Conservation (phyloP, 805 yeast genomes). For the Metschnikowia shivogae region DNA sequence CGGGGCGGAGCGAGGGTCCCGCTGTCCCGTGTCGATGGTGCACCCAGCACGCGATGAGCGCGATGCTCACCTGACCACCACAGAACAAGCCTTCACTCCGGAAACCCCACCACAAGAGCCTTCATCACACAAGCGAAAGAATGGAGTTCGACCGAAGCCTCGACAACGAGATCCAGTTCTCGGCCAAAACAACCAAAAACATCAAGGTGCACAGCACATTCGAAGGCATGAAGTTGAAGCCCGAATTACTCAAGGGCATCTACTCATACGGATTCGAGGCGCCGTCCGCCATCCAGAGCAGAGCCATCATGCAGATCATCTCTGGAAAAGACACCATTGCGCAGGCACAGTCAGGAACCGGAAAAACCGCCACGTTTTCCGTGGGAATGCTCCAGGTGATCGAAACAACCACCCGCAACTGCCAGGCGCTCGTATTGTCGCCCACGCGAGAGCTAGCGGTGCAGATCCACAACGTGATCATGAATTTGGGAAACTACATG, state of each 20-base stretch:
- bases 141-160: conserved; percentile 54
- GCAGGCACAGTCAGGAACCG: conserved; percentile 99
- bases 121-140: too few relatives aligned
- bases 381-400: conserved; percentile 88
- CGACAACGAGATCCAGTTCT: conserved; percentile 55
- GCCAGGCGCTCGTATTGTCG: conserved; percentile 87
- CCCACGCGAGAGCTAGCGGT: conserved; percentile 96
- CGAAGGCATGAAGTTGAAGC: conserved; percentile 40
- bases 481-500: conserved; percentile 83
- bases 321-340: conserved; percentile 95
- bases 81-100: too few relatives aligned
- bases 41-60: background rate
- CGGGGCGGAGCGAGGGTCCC: too few relatives aligned
- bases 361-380: conserved; percentile 97
- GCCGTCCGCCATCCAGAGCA: conserved; percentile 96
- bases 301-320: conserved; percentile 94
- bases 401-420: conserved; percentile 64
- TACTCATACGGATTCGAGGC: conserved; percentile 91
- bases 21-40: too few relatives aligned
- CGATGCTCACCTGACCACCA: background rate
- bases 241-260: conserved; percentile 48
- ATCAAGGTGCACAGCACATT: conserved; percentile 48
- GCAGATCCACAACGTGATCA: conserved; percentile 86
- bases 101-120: too few relatives aligned
- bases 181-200: conserved; percentile 45